phyloP scores from a whole-genome alignment of 257 asterid species.

The Apocynum venetum region DNA sequence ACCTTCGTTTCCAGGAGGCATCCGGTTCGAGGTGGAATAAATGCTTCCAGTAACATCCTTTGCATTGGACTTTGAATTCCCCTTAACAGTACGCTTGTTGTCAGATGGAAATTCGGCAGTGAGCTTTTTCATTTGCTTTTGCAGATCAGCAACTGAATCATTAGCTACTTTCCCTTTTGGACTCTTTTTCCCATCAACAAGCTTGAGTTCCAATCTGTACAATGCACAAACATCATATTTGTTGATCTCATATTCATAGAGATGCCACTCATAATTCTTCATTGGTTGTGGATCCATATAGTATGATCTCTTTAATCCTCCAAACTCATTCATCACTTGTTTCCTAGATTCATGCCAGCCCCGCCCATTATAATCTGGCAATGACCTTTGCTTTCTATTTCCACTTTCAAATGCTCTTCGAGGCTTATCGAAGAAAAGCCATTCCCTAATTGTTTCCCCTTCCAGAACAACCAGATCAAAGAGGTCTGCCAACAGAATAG shows the following conservation, averaged over 20 bases:
- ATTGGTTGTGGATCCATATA: conserved; percentile 98
- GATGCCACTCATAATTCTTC: conserved; percentile 87
- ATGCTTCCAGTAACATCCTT: conserved; percentile 21
- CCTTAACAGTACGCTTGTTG: conserved; percentile 30
- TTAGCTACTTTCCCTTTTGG: conserved; percentile 72
- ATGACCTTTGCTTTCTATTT: conserved; percentile 86
- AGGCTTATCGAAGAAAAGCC: conserved; percentile 97
- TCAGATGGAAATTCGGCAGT: conserved; percentile 70
- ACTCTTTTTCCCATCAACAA: conserved; percentile 60
- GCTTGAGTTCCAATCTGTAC: conserved; percentile 76
- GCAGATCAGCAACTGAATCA: conserved; percentile 80
- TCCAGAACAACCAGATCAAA: conserved; percentile 69
- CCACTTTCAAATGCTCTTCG: conserved; percentile 99
- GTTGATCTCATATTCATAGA: conserved; percentile 73
- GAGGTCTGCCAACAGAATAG: conserved; percentile 51
- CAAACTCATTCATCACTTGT: conserved; percentile 73
- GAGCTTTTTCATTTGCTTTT: conserved; percentile 83
- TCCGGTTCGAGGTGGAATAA: conserved; percentile 14
- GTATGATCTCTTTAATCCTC: conserved; percentile 94
- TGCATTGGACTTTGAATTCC: conserved; percentile 22
- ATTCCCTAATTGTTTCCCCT: conserved; percentile 89
- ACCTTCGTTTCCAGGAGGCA: conserved; percentile 33
- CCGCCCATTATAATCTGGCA: conserved; percentile 93
- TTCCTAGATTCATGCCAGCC: conserved; percentile 99
- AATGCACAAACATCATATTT: conserved; percentile 66